Base-by-base conservation (phyloP, 257 asterid species). In the Verbascum thapsus region DNA sequence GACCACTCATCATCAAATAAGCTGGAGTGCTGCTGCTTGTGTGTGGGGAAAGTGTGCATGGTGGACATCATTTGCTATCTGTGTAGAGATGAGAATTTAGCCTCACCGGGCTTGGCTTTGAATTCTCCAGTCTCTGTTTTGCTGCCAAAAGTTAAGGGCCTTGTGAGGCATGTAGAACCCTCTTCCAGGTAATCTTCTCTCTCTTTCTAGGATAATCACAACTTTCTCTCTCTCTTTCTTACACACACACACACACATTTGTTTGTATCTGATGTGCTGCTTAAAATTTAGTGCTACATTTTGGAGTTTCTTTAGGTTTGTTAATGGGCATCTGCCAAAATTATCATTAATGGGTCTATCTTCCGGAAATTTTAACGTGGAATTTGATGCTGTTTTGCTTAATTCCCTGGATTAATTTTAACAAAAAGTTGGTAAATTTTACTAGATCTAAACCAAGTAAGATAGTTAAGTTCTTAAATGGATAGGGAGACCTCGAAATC, bases 1-100 rank as follows among this genome's bases (percentile, higher is more conserved):
- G 86, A 86, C 66, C 96, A 81, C 67, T 54, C 68, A 7, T 6
- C 54, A 0, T n/a, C n/a, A 53, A 23, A 53, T 16, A 69, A 58
- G 17, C 57, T 39, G 22, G 72, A 74, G 0, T 88, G 96, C n/a
- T n/a, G n/a, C n/a, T n/a, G n/a, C 55, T 19, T 74, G 0, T 91
- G 98, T 45, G 57, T 88, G 9, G 98, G 89, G 47, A 91, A 88
- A 68, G 22, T 91, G 30, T 86, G 86, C 72, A 87, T 87, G 95
- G 98, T 85, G 30, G 95, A 91, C 58, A 58, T 91, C 0, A 75
- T 88, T 17, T 87, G 87, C 72, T 83, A 68, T 48, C 94, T 91
- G 9, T 85, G 95, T 57, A 58, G 50, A 48, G 70, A 78, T 16
- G 92, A 85, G 48, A 86, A 85, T 44, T 61, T 83, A 5, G 34